Evolutionary conservation across 2,329 filamentous ascomycete species (phyloP).

Genomic region (Cladobotryum protrusum): DNA sequence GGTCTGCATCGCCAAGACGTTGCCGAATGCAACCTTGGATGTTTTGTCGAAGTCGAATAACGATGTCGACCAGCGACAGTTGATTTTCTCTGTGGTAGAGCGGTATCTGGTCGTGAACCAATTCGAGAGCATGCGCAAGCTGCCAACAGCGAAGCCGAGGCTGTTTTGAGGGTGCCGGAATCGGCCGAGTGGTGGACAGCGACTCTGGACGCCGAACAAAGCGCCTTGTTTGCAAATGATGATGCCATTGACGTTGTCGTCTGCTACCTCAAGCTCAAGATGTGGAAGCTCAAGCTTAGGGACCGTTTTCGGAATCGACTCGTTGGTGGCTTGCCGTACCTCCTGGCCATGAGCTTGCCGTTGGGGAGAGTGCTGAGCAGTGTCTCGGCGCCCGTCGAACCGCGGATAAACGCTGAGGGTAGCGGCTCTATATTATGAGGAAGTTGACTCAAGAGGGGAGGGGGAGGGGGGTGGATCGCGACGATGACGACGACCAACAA

Average conservation of each 20-base stretch:
- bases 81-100: neutral
- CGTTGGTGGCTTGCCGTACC: conserved; percentile 4
- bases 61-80: neutral
- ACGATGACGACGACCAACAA: no score
- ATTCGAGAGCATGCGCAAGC: neutral
- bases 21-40: neutral
- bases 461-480: no score
- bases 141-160: conserved; percentile 6
- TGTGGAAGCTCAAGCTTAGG: conserved; percentile 8
- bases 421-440: no score
- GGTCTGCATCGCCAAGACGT: conserved; percentile 8
- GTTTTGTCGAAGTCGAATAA: conserved; percentile 1
- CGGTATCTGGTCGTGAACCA: neutral
- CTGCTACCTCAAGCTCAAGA: conserved; percentile 8
- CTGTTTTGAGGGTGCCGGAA: conserved; percentile 2
- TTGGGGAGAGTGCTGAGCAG: conserved; percentile 1
- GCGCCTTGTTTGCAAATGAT: conserved; percentile 14
- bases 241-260: conserved; percentile 17
- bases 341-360: conserved; percentile 13
- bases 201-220: conserved; percentile 16
- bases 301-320: conserved; percentile 11
- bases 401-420: no score
- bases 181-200: conserved; percentile 14
- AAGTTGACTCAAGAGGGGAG: no score
- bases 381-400: no score